Conservation (phyloP, 345 rosid species). For the Hibiscus tridactylites region DNA sequence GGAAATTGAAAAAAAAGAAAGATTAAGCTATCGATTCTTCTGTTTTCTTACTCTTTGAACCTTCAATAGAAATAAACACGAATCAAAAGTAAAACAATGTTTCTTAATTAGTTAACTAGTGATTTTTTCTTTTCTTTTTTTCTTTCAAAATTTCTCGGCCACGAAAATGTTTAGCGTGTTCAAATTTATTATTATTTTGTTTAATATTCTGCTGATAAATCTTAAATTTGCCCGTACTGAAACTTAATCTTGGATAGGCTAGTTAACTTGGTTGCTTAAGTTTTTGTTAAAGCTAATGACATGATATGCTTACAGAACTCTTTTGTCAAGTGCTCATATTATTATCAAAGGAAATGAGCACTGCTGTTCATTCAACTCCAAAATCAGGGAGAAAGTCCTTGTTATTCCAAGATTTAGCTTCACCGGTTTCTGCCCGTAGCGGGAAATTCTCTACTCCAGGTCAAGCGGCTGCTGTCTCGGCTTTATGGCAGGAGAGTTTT, state of each 20-base stretch:
- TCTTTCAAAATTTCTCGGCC: background rate
- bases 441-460: slow-evolving; percentile 77
- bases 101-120: background rate
- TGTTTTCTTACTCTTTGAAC: no score
- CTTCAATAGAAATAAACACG: background rate
- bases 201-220: slow-evolving; percentile 4
- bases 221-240: background rate
- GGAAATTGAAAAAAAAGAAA: background rate
- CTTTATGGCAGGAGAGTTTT: slow-evolving; percentile 85
- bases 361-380: slow-evolving; percentile 56
- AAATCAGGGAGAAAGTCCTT: slow-evolving; percentile 73
- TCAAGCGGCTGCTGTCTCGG: slow-evolving; percentile 89
- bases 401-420: slow-evolving; percentile 81
- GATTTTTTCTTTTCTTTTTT: background rate
- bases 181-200: background rate
- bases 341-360: slow-evolving; percentile 37
- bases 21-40: background rate
- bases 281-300: background rate
- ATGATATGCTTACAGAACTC: slow-evolving; percentile 11
- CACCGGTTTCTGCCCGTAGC: slow-evolving; percentile 70
- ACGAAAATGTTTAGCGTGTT: background rate
- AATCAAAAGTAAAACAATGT: background rate
- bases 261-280: background rate
- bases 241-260: background rate
- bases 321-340: background rate